Conservation (phyloP, 495 filamentous ascomycete genomes). For the Penicillium chermesinum region DNA sequence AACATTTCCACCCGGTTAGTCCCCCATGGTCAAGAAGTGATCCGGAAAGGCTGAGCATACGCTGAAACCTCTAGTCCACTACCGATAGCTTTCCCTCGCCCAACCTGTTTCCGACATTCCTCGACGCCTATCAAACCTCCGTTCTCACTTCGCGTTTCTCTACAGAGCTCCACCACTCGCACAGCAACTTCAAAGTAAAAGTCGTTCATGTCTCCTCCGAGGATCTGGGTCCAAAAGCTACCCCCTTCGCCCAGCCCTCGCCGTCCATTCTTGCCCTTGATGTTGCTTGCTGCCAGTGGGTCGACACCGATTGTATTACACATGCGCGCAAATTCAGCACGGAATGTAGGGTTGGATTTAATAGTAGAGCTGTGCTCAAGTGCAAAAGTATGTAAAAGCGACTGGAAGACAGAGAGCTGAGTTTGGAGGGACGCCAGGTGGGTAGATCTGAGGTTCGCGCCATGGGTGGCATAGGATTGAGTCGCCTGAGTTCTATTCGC, state of each 20-base stretch:
- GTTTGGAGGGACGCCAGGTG: constrained; percentile 80
- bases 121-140: constrained; percentile 82
- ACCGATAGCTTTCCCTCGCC: constrained; percentile 64
- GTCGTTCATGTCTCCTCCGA: constrained; percentile 89
- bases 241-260: constrained; percentile 42
- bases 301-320: constrained; percentile 96
- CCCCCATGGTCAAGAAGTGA: too few relatives aligned
- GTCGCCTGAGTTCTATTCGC: constrained; percentile 73
- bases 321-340: constrained; percentile 97
- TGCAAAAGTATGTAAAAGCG: constrained; percentile 88
- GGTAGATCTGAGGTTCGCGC: constrained; percentile 70
- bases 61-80: constrained; percentile 66
- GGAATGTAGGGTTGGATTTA: constrained; percentile 88
- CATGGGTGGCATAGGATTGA: constrained; percentile 83
- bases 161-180: constrained; percentile 87
- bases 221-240: constrained; percentile 87
- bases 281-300: constrained; percentile 71
- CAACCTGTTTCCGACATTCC: constrained; percentile 71
- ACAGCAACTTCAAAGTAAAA: constrained; percentile 98
- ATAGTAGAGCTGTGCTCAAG: constrained; percentile 91
- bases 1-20: constrained; percentile 3
- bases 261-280: constrained; percentile 46
- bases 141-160: constrained; percentile 82
- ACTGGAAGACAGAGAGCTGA: constrained; percentile 93
- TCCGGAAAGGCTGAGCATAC: constrained; percentile 35